Percentiles rank a stretch among this genome's conserved stretches.
phyloP scores from a whole-genome alignment of 2,329 filamentous ascomycete genomes.

The Teratosphaeriaceae sp. region DNA sequence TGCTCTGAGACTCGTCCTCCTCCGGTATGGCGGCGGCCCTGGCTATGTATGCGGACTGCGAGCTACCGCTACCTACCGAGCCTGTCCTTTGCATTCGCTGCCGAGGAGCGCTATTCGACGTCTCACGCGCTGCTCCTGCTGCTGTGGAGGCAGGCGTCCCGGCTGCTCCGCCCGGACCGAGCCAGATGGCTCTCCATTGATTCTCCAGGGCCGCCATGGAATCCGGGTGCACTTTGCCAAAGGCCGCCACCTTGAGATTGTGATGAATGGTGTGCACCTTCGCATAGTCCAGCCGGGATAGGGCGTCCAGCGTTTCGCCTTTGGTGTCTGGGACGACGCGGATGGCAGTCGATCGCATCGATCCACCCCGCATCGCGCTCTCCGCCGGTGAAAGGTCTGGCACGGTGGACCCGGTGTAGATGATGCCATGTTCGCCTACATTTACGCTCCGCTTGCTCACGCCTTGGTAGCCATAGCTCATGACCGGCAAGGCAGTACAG shows the following conservation, averaged over 20 bases:
- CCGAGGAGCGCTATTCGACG: too few relatives aligned
- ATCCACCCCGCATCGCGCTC: slow-evolving; percentile 6
- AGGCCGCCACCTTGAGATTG: slow-evolving; percentile 17
- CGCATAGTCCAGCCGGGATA: slow-evolving; percentile 15
- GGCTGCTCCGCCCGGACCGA: too few relatives aligned
- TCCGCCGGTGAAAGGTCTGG: slow-evolving; percentile 7
- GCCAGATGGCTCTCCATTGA: slow-evolving; percentile 7
- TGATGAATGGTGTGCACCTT: slow-evolving; percentile 19
- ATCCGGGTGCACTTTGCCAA: slow-evolving; percentile 14
- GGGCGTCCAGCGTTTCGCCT: slow-evolving; percentile 5
- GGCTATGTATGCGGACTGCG: too few relatives aligned
- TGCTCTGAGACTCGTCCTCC: too few relatives aligned
- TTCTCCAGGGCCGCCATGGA: slow-evolving; percentile 2
- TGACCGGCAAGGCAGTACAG: slow-evolving; percentile 19
- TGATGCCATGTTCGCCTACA: slow-evolving; percentile 22
- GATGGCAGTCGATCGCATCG: slow-evolving; percentile 15
- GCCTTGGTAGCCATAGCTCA: slow-evolving; percentile 18
- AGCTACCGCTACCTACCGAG: too few relatives aligned
- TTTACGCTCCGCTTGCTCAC: slow-evolving; percentile 12
- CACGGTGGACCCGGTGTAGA: slow-evolving; percentile 14
- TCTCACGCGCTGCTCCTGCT: too few relatives aligned
- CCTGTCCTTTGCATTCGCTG: too few relatives aligned
- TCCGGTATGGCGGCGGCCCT: too few relatives aligned
- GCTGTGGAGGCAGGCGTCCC: not conserved
- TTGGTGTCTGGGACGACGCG: slow-evolving; percentile 10